Base-by-base conservation (phyloP, 2,329 filamentous ascomycete genomes). In the Xylogone sp. region DNA sequence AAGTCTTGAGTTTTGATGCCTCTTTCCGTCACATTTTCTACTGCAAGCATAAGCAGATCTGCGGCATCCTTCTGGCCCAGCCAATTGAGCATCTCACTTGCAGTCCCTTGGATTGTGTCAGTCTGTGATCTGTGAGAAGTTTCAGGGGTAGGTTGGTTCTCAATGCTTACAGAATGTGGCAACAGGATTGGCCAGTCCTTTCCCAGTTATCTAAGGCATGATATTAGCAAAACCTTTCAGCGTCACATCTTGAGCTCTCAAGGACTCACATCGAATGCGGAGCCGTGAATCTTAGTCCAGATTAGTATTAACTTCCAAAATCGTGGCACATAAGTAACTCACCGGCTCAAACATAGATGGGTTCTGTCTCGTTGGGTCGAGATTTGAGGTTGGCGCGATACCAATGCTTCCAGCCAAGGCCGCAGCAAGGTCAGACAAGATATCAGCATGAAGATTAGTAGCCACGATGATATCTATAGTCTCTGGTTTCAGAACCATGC, bases 331-430 rank as follows among this genome's bases (percentile, higher is more conserved):
- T 6, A 39, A 16, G 8, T 16, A 39, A 39, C 34, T 39, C 34
- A 39, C 34, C 0, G 80, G 80, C 68, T 83, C 81, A 55, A 83
- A 84, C 77, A 83, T 82, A 49, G 73, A 77, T 57, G 81, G 58
- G 66, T 81, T 63, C 65, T 78, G 22, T 63, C 78, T 64, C 1
- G 69, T 71, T 1, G 85, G 84, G 57, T 88, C 84, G 1, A 88
- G 71, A 58, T 87, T 88, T 46, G 76, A 81, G 0, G 84, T 87
- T 2, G 86, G 84, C 3, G 86, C 86, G 52, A 90, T 88, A 8
- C 86, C 85, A 54, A 89, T 88, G 2, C 79, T 84, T 0, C 86
- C 86, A 2, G 85, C 85, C 6, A 88, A 71, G 0, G 84, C 83
- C 13, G 86, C 85, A 5, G 85, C 86, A 19, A 89, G 72, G 60